Base-by-base conservation (phyloP, 768 basidiomycete species). In the Solioccasus polychromus region DNA sequence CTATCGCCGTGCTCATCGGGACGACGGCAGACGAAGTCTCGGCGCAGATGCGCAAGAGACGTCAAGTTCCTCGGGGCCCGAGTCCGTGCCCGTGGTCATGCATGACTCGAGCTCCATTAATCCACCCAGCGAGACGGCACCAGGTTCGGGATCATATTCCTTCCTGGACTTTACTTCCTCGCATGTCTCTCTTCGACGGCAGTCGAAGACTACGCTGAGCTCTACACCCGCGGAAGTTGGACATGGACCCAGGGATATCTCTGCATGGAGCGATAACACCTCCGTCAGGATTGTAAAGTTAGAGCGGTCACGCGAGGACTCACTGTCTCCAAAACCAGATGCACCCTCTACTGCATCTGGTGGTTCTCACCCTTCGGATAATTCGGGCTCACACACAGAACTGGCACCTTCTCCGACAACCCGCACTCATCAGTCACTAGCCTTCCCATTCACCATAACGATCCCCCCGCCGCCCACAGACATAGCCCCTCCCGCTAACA, bases 381-480 rank as follows among this genome's bases (percentile, higher is more conserved):
- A 45, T 38, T 61, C 66, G 5, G 57, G 47, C 8, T 12, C 42
- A 32, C 47, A 42, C 23, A 51, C 53, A 7, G n/a, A n/a, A n/a
- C n/a, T n/a, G n/a, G 38, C n/a, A 11, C 59, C 55, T 11, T 53
- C 63, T 35, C 47, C 37, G n/a, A 57, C 62, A 22, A 45, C 50
- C 11, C 49, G 54, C 18, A 63, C 63, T n/a, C 53, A 58, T 35
- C 39, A 49, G 22, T 59, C 63, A n/a, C 53, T 55, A 10, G 30
- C 57, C 12, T 77, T 77, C 52, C 74, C 73, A 6, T 75, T 75
- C 45, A 71, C 75, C 22, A 59, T 77, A 26, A 67, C 73, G 8
- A 68, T 79, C 8, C 70, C 76, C 3, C 54, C 73, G 9, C 74
- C 76, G 1, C n/a, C n/a, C n/a, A 58, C 70, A 5, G 60, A 74